Percentiles rank a stretch among this genome's conserved stretches.
These are phyloP conservation scores for Ganoderma resinaceum DNA, from an alignment of 1,284 basidiomycete genomes.

Conservation along the genomic window DNA sequence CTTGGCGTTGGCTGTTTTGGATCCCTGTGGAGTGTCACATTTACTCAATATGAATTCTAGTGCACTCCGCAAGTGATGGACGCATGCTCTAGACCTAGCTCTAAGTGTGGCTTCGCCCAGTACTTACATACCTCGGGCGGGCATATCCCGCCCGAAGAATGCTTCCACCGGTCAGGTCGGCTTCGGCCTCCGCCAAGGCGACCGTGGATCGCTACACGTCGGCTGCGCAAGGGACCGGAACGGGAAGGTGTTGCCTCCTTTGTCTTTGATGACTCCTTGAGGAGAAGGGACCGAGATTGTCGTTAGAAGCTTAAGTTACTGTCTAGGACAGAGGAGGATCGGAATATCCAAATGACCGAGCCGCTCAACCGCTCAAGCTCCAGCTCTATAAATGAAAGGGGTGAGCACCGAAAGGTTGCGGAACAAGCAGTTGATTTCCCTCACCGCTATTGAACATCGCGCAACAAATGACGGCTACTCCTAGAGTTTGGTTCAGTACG, in stretches of 20 bases:
- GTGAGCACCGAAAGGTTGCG: neutral
- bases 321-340: neutral
- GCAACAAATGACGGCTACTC: neutral
- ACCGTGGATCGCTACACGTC: neutral
- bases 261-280: neutral
- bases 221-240: neutral
- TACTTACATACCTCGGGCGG: neutral
- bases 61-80: too few relatives aligned
- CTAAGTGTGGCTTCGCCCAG: neutral
- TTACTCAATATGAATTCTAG: too few relatives aligned
- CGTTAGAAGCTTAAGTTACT: neutral
- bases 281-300: neutral
- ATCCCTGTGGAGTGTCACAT: too few relatives aligned
- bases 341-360: too few relatives aligned
- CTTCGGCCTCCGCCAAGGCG: neutral
- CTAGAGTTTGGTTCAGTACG: conserved; percentile 11
- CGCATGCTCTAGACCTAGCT: neutral
- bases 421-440: neutral
- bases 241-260: neutral
- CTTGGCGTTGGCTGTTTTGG: too few relatives aligned
- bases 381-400: neutral
- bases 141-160: neutral
- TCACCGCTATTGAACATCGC: neutral
- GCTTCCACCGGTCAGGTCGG: neutral
- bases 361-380: neutral